phyloP scores from a whole-genome alignment of 2,329 filamentous ascomycete genomes.

The Alternaria gaisen region DNA sequence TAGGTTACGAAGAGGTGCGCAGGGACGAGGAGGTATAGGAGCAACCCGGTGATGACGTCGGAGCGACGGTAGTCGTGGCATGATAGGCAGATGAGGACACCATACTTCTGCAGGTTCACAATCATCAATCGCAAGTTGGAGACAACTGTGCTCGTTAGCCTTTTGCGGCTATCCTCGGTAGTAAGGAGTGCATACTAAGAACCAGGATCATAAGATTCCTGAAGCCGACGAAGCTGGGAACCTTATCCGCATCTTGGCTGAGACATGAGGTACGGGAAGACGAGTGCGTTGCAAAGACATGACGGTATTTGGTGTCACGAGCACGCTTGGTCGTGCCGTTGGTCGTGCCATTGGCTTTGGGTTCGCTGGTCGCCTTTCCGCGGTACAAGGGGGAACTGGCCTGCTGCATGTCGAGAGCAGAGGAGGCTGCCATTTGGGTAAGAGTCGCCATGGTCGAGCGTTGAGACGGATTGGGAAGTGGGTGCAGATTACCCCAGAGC shows the following conservation, averaged over 20 bases:
- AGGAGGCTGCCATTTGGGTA: conserved; percentile 33
- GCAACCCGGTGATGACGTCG: conserved; percentile 77
- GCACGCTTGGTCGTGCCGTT: conserved; percentile 29
- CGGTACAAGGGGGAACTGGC: conserved; percentile 37
- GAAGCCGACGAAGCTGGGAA: conserved; percentile 91
- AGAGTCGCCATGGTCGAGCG: conserved; percentile 44
- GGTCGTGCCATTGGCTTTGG: conserved; percentile 22
- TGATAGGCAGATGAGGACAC: conserved; percentile 88
- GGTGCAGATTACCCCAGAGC: conserved; percentile 3
- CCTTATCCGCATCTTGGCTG: conserved; percentile 78
- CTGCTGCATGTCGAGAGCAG: conserved; percentile 32
- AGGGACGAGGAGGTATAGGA: conserved; percentile 87
- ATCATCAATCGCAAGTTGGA: conserved; percentile 94
- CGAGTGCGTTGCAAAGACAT: conserved; percentile 88
- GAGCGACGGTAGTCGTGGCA: conserved; percentile 87
- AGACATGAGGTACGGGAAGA: conserved; percentile 77
- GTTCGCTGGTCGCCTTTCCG: conserved; percentile 32
- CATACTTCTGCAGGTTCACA: conserved; percentile 98
- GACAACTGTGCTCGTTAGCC: conserved; percentile 68
- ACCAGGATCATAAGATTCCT: conserved; percentile 96
- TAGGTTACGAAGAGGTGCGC: conserved; percentile 92
- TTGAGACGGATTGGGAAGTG: conserved; percentile 10
- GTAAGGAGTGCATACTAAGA: conserved; percentile 66
- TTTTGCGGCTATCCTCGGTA: neutral
- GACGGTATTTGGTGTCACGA: conserved; percentile 75